Conservation (phyloP, 495 filamentous ascomycete species). For the Trichocladium antarcticum region DNA sequence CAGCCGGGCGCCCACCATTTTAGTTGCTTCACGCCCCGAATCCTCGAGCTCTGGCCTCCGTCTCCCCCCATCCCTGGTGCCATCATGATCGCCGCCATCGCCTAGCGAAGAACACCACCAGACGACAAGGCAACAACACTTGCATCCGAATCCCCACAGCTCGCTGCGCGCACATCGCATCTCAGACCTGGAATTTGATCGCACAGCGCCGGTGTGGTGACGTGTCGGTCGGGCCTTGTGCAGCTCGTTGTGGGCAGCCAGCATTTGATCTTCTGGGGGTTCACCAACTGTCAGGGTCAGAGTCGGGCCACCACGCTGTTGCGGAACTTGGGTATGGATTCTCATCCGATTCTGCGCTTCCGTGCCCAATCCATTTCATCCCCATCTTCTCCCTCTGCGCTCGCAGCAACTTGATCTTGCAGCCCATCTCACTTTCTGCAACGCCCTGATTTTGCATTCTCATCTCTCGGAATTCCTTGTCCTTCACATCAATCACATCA, state of each 20-base stretch:
- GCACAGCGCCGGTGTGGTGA: neutral
- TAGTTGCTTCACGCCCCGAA: constrained; percentile 10
- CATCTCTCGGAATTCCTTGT: neutral
- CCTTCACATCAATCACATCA: neutral
- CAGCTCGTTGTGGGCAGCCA: neutral
- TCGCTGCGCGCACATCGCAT: too few relatives aligned
- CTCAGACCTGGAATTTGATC: too few relatives aligned
- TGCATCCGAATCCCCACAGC: too few relatives aligned
- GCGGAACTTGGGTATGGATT: neutral
- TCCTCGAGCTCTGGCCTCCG: neutral
- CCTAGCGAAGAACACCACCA: too few relatives aligned
- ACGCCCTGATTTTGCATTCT: neutral
- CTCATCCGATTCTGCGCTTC: neutral
- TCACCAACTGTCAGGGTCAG: neutral
- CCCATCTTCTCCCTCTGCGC: neutral
- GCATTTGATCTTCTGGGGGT: too few relatives aligned
- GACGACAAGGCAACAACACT: too few relatives aligned
- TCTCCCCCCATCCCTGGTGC: neutral
- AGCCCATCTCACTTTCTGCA: neutral
- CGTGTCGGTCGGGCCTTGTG: constrained; percentile 5
- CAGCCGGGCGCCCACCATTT: constrained; percentile 10
- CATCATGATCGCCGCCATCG: neutral
- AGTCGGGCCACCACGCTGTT: constrained; percentile 7
- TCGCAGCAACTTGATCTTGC: too few relatives aligned
- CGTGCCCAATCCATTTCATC: neutral